Conservation (phyloP, 768 basidiomycete genomes). For the Rhizopogon roseolus region DNA sequence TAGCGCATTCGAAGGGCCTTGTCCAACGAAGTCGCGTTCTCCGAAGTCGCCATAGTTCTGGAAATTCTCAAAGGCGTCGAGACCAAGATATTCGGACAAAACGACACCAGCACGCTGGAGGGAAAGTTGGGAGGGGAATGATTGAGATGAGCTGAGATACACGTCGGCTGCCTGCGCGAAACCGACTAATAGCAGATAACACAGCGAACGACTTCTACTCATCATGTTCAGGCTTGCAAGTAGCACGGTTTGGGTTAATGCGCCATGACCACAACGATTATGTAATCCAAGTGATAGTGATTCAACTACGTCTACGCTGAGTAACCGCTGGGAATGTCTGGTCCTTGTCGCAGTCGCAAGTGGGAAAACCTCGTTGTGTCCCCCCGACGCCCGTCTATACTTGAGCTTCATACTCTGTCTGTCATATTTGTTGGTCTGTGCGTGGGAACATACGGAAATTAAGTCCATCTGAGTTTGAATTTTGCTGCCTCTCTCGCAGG, state of each 20-base stretch:
- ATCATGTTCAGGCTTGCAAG: conserved; percentile 20
- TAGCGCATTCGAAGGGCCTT: conserved; percentile 45
- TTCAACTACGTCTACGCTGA: no score
- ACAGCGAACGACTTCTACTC: conserved; percentile 18
- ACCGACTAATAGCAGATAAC: conserved; percentile 23
- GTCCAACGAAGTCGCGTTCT: conserved; percentile 52
- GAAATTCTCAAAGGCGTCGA: conserved; percentile 58
- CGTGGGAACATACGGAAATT: conserved; percentile 33
- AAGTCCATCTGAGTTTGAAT: conserved; percentile 38
- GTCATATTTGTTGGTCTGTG: conserved; percentile 33
- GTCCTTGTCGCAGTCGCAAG: no score
- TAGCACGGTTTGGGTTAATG: neutral
- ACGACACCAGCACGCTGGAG: conserved; percentile 53
- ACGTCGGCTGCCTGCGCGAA: conserved; percentile 50
- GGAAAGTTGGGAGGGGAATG: conserved; percentile 36
- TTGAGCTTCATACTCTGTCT: no score
- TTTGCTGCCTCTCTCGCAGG: conserved; percentile 31
- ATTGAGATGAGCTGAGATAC: conserved; percentile 49
- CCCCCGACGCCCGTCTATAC: no score
- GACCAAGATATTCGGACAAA: conserved; percentile 66
- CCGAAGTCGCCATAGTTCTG: conserved; percentile 28
- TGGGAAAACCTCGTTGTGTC: no score
- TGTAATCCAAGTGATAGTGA: no score
- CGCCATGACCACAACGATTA: no score
- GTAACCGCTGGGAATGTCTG: no score